phyloP scores from a whole-genome alignment of 116 monocot genomes.

The Cymodocea nodosa region DNA sequence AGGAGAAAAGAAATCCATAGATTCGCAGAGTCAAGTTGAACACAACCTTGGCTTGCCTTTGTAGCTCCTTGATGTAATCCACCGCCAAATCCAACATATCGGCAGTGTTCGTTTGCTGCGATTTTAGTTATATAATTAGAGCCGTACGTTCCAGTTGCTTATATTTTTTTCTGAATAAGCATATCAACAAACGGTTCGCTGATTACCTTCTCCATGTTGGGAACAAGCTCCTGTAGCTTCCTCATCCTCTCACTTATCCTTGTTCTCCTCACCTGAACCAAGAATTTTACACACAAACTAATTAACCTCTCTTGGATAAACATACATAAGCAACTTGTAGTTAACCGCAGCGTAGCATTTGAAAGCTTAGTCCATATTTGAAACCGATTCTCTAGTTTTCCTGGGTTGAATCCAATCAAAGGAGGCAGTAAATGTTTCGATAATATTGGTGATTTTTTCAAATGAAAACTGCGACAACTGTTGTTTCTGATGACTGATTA shows the following conservation, averaged over 20 bases:
- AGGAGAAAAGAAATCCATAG: no score
- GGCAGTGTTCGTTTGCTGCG: conserved; percentile 95
- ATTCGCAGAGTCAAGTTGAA: not conserved
- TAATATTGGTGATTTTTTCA: no score
- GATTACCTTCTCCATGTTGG: conserved; percentile 98
- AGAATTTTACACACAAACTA: no score
- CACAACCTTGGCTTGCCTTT: conserved; percentile 68
- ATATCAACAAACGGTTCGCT: not conserved
- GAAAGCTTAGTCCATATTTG: no score
- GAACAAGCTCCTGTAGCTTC: conserved; percentile 91
- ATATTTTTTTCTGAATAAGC: not conserved
- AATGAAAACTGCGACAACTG: no score
- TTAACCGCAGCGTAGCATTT: no score
- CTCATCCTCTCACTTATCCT: conserved; percentile 88
- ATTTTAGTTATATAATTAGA: not conserved
- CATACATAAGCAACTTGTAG: no score
- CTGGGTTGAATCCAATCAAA: no score
- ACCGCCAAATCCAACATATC: conserved; percentile 99
- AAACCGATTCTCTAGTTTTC: no score
- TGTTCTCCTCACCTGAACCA: conserved; percentile 71
- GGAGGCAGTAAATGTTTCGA: no score
- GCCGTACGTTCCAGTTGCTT: not conserved
- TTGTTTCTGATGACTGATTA: no score
- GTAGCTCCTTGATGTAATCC: conserved; percentile 94
- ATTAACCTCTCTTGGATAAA: no score